A percentile compares a stretch with the other conserved stretches of the same genome.
These are phyloP conservation scores for Dactylellina cionopaga DNA, from an alignment of 2,329 filamentous ascomycete genomes.

Conservation along the genomic window DNA sequence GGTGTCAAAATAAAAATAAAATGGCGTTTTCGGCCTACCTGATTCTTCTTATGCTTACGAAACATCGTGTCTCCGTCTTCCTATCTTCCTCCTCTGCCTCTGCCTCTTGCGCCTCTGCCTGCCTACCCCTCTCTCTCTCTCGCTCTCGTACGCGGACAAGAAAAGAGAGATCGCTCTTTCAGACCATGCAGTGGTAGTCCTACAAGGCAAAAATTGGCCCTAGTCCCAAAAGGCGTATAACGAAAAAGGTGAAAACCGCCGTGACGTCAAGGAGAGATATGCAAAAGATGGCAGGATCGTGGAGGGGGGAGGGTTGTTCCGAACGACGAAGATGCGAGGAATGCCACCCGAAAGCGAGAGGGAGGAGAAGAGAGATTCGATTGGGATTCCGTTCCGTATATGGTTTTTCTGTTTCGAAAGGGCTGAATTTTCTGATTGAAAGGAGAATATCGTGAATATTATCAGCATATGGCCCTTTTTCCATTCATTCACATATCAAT, in stretches of 20 bases:
- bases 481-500: too few species aligned
- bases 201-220: too few species aligned
- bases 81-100: constrained; percentile 12
- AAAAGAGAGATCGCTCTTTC: too few species aligned
- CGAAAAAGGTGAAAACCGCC: constrained; percentile 18
- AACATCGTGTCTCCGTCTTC: constrained; percentile 8
- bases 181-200: not conserved
- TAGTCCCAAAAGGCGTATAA: too few species aligned
- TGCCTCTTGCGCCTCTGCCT: too few species aligned
- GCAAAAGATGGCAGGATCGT: not conserved
- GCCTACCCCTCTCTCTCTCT: too few species aligned
- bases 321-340: constrained; percentile 15
- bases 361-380: constrained; percentile 1
- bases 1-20: not conserved
- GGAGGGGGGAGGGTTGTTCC: not conserved
- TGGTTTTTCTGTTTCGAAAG: too few species aligned
- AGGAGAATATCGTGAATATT: too few species aligned
- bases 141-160: constrained; percentile 9
- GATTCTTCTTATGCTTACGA: constrained; percentile 23
- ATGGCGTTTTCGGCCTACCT: constrained; percentile 26
- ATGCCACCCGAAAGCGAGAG: constrained; percentile 2
- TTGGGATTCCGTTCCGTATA: too few species aligned
- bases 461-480: too few species aligned
- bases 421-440: too few species aligned
- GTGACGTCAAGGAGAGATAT: constrained; percentile 37